Evolutionary conservation across 306 rosid genomes (phyloP), one percentile per base, ranked within the genome.

Genomic region (Corylus heterophylla): DNA sequence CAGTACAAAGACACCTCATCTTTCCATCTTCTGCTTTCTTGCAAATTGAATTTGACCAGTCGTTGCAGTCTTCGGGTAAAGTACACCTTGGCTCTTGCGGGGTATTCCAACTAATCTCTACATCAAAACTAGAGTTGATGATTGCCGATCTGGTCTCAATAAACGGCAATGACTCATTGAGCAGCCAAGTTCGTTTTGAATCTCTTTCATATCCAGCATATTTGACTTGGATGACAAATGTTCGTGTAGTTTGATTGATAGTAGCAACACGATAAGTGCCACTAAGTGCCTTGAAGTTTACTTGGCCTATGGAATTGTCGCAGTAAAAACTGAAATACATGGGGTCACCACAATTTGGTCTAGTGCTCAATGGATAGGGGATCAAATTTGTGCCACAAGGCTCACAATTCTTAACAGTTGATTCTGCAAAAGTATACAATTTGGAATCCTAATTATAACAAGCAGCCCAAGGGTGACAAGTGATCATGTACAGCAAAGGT

Each of bases 331-430:
- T 44, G 67, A 0, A 42, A 79, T 85, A 88, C 67, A 2, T 13
- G 2, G 89, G 80, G 25, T 88, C 87, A 20, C 94, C 92, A 58
- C 89, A 90, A 45, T 56, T 56, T 20, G n/a, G 67, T 27, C 80
- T 35, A 0, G 83, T 88, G 79, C 91, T 87, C 20, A 87, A 45
- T 3, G 94, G 92, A 85, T 87, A 90, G 54, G 92, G 92, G 58
- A 90, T 82, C 1, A 4, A 2, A 0, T 62, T 64, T 31, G 83
- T 82, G 31, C 94, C 92, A 35, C 92, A 90, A 54, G 86, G 86
- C 22, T 51, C 10, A 49, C 89, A 90, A 27, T 52, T 17, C 76
- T 37, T 80, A 0, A 8, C 22, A 16, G 37, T 86, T 78, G 83
- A 25, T 49, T 3, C 92, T 88, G 85, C 85, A 83, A 45, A 74